Evolutionary conservation across 2,329 filamentous ascomycete genomes (phyloP).

Genomic region (Aspergillus sergii): DNA sequence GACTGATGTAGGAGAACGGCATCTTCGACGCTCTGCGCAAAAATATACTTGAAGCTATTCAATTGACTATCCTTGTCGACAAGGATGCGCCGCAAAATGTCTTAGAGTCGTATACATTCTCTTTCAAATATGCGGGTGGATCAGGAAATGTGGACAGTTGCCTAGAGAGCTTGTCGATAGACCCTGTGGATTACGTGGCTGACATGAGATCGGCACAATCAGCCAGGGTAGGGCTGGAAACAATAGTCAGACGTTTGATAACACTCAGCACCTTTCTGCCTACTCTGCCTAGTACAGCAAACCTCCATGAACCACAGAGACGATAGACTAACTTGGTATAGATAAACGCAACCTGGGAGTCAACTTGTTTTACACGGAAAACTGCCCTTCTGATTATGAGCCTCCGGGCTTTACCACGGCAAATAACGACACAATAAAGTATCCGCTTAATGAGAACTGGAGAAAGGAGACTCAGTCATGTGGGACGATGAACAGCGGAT

Average conservation of each 20-base stretch:
- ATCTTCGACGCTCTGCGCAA: slow-evolving; percentile 50
- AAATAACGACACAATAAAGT: slow-evolving; percentile 34
- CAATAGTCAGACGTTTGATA: slow-evolving; percentile 46
- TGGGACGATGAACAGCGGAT: slow-evolving; percentile 40
- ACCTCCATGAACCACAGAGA: background rate
- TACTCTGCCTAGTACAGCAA: slow-evolving; percentile 44
- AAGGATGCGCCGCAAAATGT: slow-evolving; percentile 39
- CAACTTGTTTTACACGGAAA: slow-evolving; percentile 49
- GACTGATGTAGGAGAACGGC: slow-evolving; percentile 50
- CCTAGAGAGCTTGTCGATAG: slow-evolving; percentile 31
- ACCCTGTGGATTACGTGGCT: slow-evolving; percentile 31
- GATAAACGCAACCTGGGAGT: slow-evolving; percentile 46
- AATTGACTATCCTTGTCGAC: slow-evolving; percentile 50
- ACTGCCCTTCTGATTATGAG: slow-evolving; percentile 42
- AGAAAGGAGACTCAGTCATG: slow-evolving; percentile 36
- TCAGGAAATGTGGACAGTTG: slow-evolving; percentile 33
- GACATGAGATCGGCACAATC: slow-evolving; percentile 41
- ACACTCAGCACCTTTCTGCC: slow-evolving; percentile 42
- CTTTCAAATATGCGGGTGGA: slow-evolving; percentile 46
- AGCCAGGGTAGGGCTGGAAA: slow-evolving; percentile 46
- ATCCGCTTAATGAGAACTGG: slow-evolving; percentile 43
- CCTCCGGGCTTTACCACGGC: slow-evolving; percentile 44
- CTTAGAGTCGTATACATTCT: slow-evolving; percentile 55
- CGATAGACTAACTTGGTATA: slow-evolving; percentile 19
- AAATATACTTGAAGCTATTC: slow-evolving; percentile 48